These are phyloP conservation scores for Akanthomyces dipterigenus DNA, from an alignment of 2,329 filamentous ascomycete genomes.

Conservation along the genomic window DNA sequence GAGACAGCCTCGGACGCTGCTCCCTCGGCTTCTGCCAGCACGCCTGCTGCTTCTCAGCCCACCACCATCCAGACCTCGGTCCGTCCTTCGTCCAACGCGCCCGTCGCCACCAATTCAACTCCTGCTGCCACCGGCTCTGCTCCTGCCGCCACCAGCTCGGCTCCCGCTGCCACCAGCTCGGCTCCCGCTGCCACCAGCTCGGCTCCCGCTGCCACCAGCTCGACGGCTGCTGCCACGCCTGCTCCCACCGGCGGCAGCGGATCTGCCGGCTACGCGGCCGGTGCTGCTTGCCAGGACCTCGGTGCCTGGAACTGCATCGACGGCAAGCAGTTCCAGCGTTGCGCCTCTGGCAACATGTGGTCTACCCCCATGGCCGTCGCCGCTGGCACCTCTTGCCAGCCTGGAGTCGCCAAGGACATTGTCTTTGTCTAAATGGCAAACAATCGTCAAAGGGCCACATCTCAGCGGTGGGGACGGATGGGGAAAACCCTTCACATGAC, in stretches of 20 bases:
- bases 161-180: conserved; percentile 14
- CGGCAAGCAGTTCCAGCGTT: conserved; percentile 53
- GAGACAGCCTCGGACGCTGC: neutral
- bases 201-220: conserved; percentile 19
- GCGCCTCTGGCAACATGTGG: conserved; percentile 50
- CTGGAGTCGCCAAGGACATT: conserved; percentile 22
- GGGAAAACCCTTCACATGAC: neutral
- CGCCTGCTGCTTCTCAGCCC: neutral
- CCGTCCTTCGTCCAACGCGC: conserved; percentile 5
- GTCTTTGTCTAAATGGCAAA: conserved; percentile 11
- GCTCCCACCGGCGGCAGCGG: conserved; percentile 10
- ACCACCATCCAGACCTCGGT: conserved; percentile 7
- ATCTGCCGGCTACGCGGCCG: conserved; percentile 24
- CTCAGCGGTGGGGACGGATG: neutral
- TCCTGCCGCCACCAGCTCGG: neutral
- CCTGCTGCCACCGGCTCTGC: conserved; percentile 2
- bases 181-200: conserved; percentile 18
- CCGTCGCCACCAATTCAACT: neutral
- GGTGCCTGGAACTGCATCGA: conserved; percentile 54
- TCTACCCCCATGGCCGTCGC: conserved; percentile 42
- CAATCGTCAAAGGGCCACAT: neutral
- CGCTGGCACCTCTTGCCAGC: conserved; percentile 44
- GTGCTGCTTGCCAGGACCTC: conserved; percentile 42
- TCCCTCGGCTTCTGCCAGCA: neutral
- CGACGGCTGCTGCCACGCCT: conserved; percentile 6